These are phyloP conservation scores for Tilletia setariae DNA, from an alignment of 1,284 basidiomycete genomes.

Conservation along the genomic window DNA sequence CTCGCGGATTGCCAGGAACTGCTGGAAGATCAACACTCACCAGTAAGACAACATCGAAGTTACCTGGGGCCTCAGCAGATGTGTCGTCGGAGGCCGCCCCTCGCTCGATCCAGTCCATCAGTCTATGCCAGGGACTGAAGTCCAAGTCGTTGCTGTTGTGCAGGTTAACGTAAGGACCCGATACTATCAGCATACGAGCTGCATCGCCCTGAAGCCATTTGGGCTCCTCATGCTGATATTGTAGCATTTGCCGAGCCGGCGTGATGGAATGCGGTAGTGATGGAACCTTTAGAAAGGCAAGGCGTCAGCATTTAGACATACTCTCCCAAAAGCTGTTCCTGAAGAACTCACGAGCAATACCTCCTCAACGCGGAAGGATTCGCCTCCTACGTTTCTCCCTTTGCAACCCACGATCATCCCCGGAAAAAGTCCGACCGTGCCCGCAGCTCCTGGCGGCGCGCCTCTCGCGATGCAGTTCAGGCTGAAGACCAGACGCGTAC, in stretches of 20 bases:
- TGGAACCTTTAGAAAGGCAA: constrained; percentile 29
- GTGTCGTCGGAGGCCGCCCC: constrained; percentile 21
- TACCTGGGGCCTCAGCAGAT: neutral
- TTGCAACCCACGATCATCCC: constrained; percentile 83
- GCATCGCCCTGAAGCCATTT: constrained; percentile 20
- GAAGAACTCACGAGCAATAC: constrained; percentile 66
- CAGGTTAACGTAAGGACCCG: constrained; percentile 33
- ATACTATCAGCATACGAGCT: constrained; percentile 32
- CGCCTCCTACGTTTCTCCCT: constrained; percentile 85
- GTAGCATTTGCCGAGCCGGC: constrained; percentile 27
- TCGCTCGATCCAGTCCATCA: constrained; percentile 40
- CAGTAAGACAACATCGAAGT: constrained; percentile 13
- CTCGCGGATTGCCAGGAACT: constrained; percentile 65
- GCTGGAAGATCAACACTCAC: constrained; percentile 59
- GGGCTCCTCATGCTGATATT: constrained; percentile 22
- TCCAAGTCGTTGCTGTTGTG: constrained; percentile 34
- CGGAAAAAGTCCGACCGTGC: constrained; percentile 69
- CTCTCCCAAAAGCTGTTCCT: too few relatives aligned
- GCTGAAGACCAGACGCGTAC: constrained; percentile 35
- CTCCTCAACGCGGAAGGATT: constrained; percentile 78
- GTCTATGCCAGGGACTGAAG: constrained; percentile 41
- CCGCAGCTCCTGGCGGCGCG: constrained; percentile 24
- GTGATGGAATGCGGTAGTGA: constrained; percentile 41
- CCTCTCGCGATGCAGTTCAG: constrained; percentile 33
- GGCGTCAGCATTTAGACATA: neutral